A percentile compares a stretch with the other conserved stretches of the same genome.
Conservation (phyloP, 257 asterid genomes). For the Solanum pinnatisectum region DNA sequence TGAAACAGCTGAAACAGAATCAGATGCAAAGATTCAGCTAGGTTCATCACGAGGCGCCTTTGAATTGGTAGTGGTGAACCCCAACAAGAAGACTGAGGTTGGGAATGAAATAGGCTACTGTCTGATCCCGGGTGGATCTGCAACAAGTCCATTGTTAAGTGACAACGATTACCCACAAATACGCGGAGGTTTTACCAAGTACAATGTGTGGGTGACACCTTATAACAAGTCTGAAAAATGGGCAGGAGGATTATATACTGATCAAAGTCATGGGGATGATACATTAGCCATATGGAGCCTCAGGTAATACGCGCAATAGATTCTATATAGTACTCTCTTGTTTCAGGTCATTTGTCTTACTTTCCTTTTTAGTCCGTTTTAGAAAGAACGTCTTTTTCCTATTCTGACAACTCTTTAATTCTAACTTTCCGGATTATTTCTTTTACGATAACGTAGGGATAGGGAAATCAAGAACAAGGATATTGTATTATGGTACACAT, state of each 20-base stretch:
- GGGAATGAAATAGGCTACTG: conserved; percentile 43
- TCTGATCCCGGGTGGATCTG: conserved; percentile 35
- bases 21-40: conserved; percentile 30
- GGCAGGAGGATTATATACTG: conserved; percentile 42
- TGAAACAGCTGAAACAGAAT: too few species aligned
- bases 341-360: too few species aligned
- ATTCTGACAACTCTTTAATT: too few species aligned
- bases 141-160: conserved; percentile 10
- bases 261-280: conserved; percentile 51
- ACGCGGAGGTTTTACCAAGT: conserved; percentile 35
- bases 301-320: conserved; percentile 15
- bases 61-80: conserved; percentile 32
- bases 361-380: too few species aligned
- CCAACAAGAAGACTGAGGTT: conserved; percentile 32
- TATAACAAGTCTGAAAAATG: conserved; percentile 48
- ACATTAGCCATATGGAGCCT: conserved; percentile 27
- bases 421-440: too few species aligned
- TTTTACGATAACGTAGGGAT: conserved; percentile 19
- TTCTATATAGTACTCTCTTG: neutral
- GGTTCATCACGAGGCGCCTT: conserved; percentile 7
- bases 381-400: too few species aligned
- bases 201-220: conserved; percentile 48
- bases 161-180: conserved; percentile 36
- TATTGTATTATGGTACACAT: conserved; percentile 59
- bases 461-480: conserved; percentile 39